Evolutionary conservation across 2,329 filamentous ascomycete genomes (phyloP).

Genomic region (Alternaria solani): DNA sequence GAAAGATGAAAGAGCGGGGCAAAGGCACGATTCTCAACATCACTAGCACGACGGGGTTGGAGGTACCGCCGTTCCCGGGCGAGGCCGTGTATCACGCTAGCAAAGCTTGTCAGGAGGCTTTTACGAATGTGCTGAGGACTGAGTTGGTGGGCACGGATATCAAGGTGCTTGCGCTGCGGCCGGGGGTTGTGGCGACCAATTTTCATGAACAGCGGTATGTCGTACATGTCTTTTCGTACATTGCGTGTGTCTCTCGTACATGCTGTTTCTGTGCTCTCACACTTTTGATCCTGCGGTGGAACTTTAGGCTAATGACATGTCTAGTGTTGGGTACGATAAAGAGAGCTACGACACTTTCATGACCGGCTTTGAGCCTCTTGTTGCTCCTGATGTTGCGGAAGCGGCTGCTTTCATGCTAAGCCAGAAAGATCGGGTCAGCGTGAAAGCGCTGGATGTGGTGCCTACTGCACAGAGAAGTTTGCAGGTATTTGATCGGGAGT

Average conservation of each 20-base stretch:
- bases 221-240: neutral
- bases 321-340: slow-evolving; percentile 53
- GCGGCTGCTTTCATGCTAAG: slow-evolving; percentile 56
- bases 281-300: neutral
- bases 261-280: neutral
- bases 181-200: slow-evolving; percentile 59
- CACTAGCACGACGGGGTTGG: slow-evolving; percentile 58
- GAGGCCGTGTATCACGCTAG: slow-evolving; percentile 60
- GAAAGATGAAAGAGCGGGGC: slow-evolving; percentile 51
- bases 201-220: slow-evolving; percentile 55
- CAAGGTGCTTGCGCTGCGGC: slow-evolving; percentile 57
- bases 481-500: slow-evolving; percentile 48
- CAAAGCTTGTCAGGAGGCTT: slow-evolving; percentile 59
- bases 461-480: slow-evolving; percentile 53
- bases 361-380: slow-evolving; percentile 56
- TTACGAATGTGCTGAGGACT: slow-evolving; percentile 59
- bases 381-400: slow-evolving; percentile 55
- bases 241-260: neutral
- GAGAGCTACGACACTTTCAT: slow-evolving; percentile 56
- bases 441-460: slow-evolving; percentile 60
- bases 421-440: slow-evolving; percentile 51
- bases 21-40: slow-evolving; percentile 59
- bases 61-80: slow-evolving; percentile 59
- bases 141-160: slow-evolving; percentile 59
- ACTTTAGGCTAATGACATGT: neutral